Conservation (phyloP, 805 yeast genomes). For the Clavispora fructus region DNA sequence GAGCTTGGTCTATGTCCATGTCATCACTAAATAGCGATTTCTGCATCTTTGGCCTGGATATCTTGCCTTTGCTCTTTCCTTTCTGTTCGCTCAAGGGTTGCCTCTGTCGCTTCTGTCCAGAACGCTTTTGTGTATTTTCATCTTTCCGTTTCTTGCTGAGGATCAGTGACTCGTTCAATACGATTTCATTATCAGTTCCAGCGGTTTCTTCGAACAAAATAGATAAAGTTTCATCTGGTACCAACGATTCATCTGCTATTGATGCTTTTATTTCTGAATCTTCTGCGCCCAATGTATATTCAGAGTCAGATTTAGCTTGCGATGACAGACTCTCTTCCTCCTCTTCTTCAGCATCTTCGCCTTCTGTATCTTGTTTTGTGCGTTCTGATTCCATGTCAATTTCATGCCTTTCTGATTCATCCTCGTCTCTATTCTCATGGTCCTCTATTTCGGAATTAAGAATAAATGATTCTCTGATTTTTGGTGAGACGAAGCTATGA, state of each 20-base stretch:
- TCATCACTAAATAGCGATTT: slow-evolving; percentile 11
- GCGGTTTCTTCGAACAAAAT: background rate
- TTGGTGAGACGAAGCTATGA: background rate
- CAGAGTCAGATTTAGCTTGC: background rate
- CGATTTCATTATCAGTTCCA: background rate
- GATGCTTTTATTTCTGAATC: background rate
- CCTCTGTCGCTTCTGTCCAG: background rate
- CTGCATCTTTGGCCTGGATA: background rate
- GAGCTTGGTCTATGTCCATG: slow-evolving; percentile 14
- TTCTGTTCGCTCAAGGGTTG: background rate
- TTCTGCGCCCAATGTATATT: background rate
- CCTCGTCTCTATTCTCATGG: background rate
- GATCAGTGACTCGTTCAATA: background rate
- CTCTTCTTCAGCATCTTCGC: background rate
- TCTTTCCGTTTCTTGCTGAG: background rate
- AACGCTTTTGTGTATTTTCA: background rate
- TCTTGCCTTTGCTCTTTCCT: background rate
- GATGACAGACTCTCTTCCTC: background rate
- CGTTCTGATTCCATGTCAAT: background rate
- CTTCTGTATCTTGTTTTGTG: background rate
- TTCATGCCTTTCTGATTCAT: background rate
- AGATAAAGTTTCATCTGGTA: background rate
- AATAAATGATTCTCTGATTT: background rate
- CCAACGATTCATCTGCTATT: background rate
- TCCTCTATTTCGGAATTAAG: background rate